Conservation (phyloP, 1,284 basidiomycete species). For the Nidula niveotomentosa region DNA sequence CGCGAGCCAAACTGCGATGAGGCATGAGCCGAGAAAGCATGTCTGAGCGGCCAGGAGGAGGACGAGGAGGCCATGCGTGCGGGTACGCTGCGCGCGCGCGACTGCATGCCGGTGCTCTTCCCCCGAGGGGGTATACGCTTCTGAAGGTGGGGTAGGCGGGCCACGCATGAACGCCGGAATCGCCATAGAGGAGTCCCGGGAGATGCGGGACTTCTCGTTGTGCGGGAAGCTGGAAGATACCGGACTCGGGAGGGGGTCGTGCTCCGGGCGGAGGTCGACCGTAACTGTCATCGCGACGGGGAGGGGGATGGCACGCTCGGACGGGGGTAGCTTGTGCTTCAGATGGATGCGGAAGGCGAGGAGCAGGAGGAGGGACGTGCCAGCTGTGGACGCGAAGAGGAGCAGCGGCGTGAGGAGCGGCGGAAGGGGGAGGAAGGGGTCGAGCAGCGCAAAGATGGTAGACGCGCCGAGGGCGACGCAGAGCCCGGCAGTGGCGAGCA, state of each 20-base stretch:
- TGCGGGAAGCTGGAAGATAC: too few species aligned
- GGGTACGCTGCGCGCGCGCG: background rate
- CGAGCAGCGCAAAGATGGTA: background rate
- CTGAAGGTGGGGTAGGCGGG: too few species aligned
- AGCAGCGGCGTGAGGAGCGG: conserved; percentile 3
- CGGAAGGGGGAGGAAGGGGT: conserved; percentile 6
- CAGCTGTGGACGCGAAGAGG: background rate
- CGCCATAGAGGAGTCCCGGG: too few species aligned
- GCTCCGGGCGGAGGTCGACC: too few species aligned
- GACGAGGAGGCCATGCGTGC: background rate
- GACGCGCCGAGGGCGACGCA: conserved; percentile 3
- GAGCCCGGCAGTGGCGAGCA: conserved; percentile 2
- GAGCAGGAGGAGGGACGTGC: conserved; percentile 2
- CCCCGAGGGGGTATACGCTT: too few species aligned
- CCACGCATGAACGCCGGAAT: too few species aligned
- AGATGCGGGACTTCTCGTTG: too few species aligned
- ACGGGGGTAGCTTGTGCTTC: too few species aligned
- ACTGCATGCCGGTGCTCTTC: too few species aligned
- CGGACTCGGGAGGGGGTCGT: too few species aligned
- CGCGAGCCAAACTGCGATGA: background rate
- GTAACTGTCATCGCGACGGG: too few species aligned
- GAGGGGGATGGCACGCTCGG: too few species aligned
- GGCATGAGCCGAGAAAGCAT: background rate
- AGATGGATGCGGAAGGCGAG: background rate
- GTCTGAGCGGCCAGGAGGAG: background rate